Evolutionary conservation across 1,284 basidiomycete species (phyloP).

Genomic region (Volvariella volvacea): DNA sequence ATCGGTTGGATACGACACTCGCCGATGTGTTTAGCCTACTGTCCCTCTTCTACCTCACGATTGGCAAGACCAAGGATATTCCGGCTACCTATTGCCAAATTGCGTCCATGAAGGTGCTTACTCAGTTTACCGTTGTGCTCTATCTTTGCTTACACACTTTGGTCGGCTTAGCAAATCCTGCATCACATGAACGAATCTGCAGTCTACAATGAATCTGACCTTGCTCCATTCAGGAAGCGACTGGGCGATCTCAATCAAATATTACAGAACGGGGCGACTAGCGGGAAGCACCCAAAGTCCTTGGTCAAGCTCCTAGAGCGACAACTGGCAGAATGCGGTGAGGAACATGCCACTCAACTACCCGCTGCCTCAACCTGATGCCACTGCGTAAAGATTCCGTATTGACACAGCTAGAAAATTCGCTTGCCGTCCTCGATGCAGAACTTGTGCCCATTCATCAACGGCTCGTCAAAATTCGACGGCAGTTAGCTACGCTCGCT

Average conservation of each 20-base stretch:
- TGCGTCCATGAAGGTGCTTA: conserved; percentile 85
- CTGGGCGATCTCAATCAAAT: conserved; percentile 77
- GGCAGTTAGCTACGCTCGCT: conserved; percentile 85
- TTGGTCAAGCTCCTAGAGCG: conserved; percentile 88
- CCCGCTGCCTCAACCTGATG: conserved; percentile 9
- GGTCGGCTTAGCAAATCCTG: conserved; percentile 74
- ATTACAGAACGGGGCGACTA: conserved; percentile 61
- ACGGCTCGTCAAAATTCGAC: conserved; percentile 81
- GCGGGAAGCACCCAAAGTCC: conserved; percentile 79
- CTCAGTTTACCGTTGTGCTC: conserved; percentile 7
- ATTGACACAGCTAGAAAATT: conserved; percentile 73
- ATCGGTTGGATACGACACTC: conserved; percentile 87
- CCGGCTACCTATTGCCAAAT: conserved; percentile 93
- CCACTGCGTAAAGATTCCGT: conserved; percentile 54
- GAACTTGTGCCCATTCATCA: conserved; percentile 90
- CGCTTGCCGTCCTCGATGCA: conserved; percentile 76
- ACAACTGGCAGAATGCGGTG: conserved; percentile 90
- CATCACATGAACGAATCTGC: conserved; percentile 92
- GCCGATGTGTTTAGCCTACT: conserved; percentile 90
- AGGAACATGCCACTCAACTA: conserved; percentile 31
- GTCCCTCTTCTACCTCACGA: conserved; percentile 89
- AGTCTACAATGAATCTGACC: conserved; percentile 86
- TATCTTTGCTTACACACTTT: not conserved
- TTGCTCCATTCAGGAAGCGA: conserved; percentile 79
- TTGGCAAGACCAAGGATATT: conserved; percentile 88